Evolutionary conservation across 2,329 filamentous ascomycete genomes (phyloP), one percentile per base, ranked within the genome.

Genomic region (Aspergillus ruber): DNA sequence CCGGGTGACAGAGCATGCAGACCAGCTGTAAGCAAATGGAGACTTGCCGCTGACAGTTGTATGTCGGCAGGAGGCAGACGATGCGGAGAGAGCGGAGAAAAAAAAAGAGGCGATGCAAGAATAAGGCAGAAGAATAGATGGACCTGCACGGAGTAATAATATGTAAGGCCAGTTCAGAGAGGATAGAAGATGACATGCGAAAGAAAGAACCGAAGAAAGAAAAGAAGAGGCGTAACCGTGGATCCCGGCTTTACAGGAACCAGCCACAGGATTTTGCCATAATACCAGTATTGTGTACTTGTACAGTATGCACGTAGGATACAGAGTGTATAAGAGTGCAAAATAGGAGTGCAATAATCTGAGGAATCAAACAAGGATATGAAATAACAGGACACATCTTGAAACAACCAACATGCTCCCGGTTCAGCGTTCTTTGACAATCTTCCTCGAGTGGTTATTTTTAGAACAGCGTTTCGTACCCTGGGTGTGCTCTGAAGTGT

Each of bases 1-100:
- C 42, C 17, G 44, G 8, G 6, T 38, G 45, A 23, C 33, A 44
- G 39, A 50, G 29, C 51, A 54, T 53, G 44, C 43, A 48, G 47
- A 40, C 23, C 10, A 15, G 17, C 15, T 12, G 17, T 18, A 39
- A 39, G n/a, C 8, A 18, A 7, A 29, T 29, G 25, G 25, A 29
- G 25, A 29, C 9, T 27, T 29, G 9, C 25, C 25, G 9, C 25
- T 12, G 25, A 29, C 17, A 15, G 36, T 18, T 18, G 36, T 12
- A 39, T 18, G 17, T 8, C 15, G 12, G 35, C 7, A 15, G 4
- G 15, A 38, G 13, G 6, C 13, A 15, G n/a, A 39, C 6, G 17
- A 20, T 39, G 36, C 10, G 17, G 15, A 12, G 36, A 20, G 10
- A 12, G 17, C 10, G 36, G 17, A 21, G 38, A 35, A 23, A 36